A percentile compares a stretch with the other conserved stretches of the same genome.
Evolutionary conservation across 768 basidiomycete genomes (phyloP).

Genomic region (Boletus tylopilopsis): DNA sequence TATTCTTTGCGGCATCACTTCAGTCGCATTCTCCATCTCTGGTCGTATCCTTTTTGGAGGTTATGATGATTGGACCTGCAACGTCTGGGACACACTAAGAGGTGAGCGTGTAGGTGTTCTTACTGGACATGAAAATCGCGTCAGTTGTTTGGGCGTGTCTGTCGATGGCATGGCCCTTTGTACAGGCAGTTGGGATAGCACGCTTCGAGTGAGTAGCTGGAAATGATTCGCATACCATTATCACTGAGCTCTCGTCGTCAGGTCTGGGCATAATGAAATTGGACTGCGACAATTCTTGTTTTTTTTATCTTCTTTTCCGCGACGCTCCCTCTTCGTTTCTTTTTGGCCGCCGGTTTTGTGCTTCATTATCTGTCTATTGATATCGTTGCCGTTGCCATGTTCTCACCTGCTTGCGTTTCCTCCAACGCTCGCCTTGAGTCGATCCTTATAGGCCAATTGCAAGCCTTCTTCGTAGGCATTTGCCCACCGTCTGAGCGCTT

Average conservation of each 20-base stretch:
- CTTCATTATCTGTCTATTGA: conserved; percentile 39
- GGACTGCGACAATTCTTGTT: conserved; percentile 23
- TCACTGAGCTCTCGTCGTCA: conserved; percentile 29
- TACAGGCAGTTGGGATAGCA: conserved; percentile 98
- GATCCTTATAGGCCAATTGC: conserved; percentile 51
- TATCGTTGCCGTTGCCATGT: conserved; percentile 51
- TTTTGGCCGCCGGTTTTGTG: conserved; percentile 20
- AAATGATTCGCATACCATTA: not conserved
- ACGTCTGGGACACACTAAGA: conserved; percentile 99
- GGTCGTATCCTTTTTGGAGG: conserved; percentile 97
- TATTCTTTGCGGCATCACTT: conserved; percentile 97
- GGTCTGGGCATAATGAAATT: conserved; percentile 77
- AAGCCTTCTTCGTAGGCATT: conserved; percentile 33
- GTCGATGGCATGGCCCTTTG: conserved; percentile 98
- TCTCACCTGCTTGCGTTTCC: conserved; percentile 49
- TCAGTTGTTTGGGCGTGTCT: conserved; percentile 94
- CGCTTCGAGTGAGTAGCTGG: conserved; percentile 70
- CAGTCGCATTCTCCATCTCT: conserved; percentile 97
- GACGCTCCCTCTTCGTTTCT: conserved; percentile 23
- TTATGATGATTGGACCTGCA: conserved; percentile 99
- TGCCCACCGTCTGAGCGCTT: conserved; percentile 33
- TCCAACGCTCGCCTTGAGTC: conserved; percentile 54
- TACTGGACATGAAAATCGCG: conserved; percentile 97
- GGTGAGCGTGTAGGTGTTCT: conserved; percentile 97
- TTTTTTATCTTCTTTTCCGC: conserved; percentile 23